Percentiles rank a stretch among this genome's conserved stretches.
Evolutionary conservation across 2,329 filamentous ascomycete species (phyloP).

Genomic region (Claviceps fusiformis): DNA sequence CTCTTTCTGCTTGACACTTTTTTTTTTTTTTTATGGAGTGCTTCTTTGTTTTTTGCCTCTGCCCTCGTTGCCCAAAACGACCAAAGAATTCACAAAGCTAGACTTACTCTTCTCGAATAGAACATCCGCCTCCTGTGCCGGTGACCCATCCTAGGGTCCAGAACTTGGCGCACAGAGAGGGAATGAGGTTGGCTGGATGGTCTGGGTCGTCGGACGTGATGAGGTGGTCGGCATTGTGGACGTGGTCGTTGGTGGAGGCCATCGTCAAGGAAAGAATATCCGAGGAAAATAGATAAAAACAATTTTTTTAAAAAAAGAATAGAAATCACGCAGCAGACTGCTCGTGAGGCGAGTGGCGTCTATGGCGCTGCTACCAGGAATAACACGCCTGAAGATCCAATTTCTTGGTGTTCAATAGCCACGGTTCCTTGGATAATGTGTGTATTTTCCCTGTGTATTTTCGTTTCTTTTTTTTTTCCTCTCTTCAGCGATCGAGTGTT

Average conservation of each 20-base stretch:
- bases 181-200: conserved; percentile 92
- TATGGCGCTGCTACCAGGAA: too few relatives aligned
- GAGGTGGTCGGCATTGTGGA: conserved; percentile 31
- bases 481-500: neutral
- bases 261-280: neutral
- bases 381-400: too few relatives aligned
- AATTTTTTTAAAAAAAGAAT: neutral
- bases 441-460: too few relatives aligned
- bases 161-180: conserved; percentile 85
- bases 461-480: neutral
- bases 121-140: conserved; percentile 70
- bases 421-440: neutral
- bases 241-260: neutral
- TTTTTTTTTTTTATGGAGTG: neutral
- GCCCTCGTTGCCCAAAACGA: neutral
- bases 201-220: conserved; percentile 54
- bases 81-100: neutral
- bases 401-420: too few relatives aligned
- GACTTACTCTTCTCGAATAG: conserved; percentile 51
- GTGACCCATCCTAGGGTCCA: conserved; percentile 93
- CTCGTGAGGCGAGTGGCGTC: too few relatives aligned
- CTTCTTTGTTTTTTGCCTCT: neutral
- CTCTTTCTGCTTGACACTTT: neutral
- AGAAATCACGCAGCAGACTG: neutral
- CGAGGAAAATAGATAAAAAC: too few relatives aligned